These are phyloP conservation scores for Moesziomyces globuligerus DNA, from an alignment of 1,284 basidiomycete species.

Conservation along the genomic window DNA sequence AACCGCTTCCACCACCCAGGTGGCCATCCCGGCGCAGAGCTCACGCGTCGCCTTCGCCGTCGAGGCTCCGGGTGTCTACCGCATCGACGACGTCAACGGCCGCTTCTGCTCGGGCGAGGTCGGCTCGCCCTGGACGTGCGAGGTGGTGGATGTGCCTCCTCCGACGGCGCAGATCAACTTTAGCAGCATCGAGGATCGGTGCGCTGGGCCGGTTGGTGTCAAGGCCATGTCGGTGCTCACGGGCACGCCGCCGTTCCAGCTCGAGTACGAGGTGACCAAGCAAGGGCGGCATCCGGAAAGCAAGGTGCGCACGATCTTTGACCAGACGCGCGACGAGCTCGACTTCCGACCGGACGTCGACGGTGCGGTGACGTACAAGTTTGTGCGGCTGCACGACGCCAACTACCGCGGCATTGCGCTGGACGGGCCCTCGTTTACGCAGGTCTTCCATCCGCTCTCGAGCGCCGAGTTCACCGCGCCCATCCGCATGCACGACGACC, in stretches of 20 bases:
- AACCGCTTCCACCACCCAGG: slow-evolving; percentile 28
- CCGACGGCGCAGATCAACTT: slow-evolving; percentile 86
- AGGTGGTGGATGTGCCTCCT: slow-evolving; percentile 71
- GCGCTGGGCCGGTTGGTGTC: slow-evolving; percentile 92
- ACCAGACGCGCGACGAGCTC: slow-evolving; percentile 81
- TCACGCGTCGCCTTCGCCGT: slow-evolving; percentile 21
- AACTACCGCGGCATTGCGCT: slow-evolving; percentile 78
- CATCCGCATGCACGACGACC: slow-evolving; percentile 32
- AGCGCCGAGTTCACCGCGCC: slow-evolving; percentile 57
- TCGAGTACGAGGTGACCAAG: slow-evolving; percentile 77
- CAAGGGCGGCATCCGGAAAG: slow-evolving; percentile 66
- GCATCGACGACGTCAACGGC: slow-evolving; percentile 78
- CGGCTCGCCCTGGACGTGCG: slow-evolving; percentile 59
- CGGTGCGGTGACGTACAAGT: slow-evolving; percentile 88
- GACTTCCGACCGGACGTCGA: slow-evolving; percentile 86
- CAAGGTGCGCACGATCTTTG: slow-evolving; percentile 73
- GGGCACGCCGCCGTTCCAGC: slow-evolving; percentile 92
- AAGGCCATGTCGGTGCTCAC: slow-evolving; percentile 85
- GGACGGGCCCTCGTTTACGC: slow-evolving; percentile 61
- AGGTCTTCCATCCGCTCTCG: slow-evolving; percentile 64
- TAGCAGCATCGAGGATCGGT: slow-evolving; percentile 83
- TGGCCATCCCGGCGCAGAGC: slow-evolving; percentile 27
- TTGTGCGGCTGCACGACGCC: slow-evolving; percentile 81
- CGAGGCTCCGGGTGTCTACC: slow-evolving; percentile 80
- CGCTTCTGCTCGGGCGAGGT: slow-evolving; percentile 72